A percentile compares a stretch with the other conserved stretches of the same genome.
Evolutionary conservation across 2,329 filamentous ascomycete genomes (phyloP).

Genomic region (Botryotinia convoluta): DNA sequence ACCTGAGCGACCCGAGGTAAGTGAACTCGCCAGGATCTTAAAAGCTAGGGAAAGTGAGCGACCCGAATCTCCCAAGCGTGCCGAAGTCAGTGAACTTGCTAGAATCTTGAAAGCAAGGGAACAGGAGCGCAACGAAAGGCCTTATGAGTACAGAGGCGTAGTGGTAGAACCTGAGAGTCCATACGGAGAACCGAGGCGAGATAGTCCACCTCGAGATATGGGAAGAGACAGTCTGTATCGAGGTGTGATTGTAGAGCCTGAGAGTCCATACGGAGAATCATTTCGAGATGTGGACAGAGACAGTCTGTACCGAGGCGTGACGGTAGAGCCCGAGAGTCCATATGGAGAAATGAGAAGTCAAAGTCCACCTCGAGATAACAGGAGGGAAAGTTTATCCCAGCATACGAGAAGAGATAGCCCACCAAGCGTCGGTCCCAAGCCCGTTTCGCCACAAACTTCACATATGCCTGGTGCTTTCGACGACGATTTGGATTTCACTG

Average conservation of each 20-base stretch:
- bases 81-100: constrained; percentile 11
- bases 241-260: constrained; percentile 32
- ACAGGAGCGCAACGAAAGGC: constrained; percentile 23
- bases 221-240: constrained; percentile 21
- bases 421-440: constrained; percentile 57
- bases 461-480: constrained; percentile 65
- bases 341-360: background rate
- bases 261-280: constrained; percentile 24
- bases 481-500: constrained; percentile 67
- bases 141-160: constrained; percentile 35
- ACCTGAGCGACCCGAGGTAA: constrained; percentile 7
- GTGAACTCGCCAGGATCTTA: background rate
- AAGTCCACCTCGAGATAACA: background rate
- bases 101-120: constrained; percentile 13
- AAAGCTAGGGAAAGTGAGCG: constrained; percentile 15
- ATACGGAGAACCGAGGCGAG: constrained; percentile 25
- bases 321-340: background rate
- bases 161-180: constrained; percentile 31
- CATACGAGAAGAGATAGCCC: constrained; percentile 39
- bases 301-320: background rate
- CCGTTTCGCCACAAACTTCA: constrained; percentile 40
- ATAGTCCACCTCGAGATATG: background rate
- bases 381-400: constrained; percentile 8
- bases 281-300: background rate
- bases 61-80: constrained; percentile 21